Conservation (phyloP, 139 green algal genomes). For the Chlamydomonas incerta region DNA sequence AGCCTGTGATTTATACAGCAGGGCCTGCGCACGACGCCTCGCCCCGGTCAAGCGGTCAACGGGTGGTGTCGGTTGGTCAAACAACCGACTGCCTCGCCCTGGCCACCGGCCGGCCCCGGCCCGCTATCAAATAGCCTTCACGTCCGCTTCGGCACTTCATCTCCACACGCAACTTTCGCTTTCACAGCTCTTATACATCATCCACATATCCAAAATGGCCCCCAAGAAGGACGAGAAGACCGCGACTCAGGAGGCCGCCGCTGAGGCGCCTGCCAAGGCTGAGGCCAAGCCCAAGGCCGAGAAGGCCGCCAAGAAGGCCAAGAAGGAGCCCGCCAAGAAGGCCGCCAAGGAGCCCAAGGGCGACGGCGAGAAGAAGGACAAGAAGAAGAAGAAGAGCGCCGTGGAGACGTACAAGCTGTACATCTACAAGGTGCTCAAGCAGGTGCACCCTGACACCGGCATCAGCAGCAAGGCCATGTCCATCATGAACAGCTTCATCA, state of each 20-base stretch:
- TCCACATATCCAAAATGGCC: not conserved
- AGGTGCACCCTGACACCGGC: constrained; percentile 96
- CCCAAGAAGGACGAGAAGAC: not conserved
- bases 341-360: constrained; percentile 2
- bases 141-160: too few species aligned
- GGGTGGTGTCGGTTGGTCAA: too few species aligned
- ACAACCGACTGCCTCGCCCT: too few species aligned
- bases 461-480: constrained; percentile 97
- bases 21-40: too few species aligned
- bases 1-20: too few species aligned
- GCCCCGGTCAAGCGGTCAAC: too few species aligned
- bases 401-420: constrained; percentile 98
- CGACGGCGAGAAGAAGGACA: constrained; percentile 26
- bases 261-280: not conserved
- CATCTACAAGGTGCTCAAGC: constrained; percentile 97
- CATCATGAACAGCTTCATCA: constrained; percentile 88
- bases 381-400: constrained; percentile 60
- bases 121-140: too few species aligned
- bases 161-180: too few species aligned
- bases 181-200: too few species aligned
- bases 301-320: not conserved
- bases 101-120: too few species aligned
- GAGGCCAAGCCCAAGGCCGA: not conserved
- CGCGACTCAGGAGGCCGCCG: not conserved
- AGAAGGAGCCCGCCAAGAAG: not conserved